phyloP scores from a whole-genome alignment of 1,284 basidiomycete genomes.

The Cutaneotrichosporon cavernicola region DNA sequence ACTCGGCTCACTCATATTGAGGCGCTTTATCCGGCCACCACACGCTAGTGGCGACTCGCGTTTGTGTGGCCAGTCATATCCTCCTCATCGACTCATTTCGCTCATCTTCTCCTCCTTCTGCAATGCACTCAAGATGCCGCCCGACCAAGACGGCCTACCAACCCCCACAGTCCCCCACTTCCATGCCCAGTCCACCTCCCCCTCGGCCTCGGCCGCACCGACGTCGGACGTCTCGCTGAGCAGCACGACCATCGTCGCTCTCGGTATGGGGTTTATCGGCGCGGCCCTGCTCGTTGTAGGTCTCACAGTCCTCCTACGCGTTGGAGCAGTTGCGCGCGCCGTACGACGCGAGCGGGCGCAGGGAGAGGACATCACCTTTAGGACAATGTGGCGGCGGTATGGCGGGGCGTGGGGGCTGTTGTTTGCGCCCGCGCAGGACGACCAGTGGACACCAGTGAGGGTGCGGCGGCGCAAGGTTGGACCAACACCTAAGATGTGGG shows the following conservation, averaged over 20 bases:
- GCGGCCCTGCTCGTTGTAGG: constrained; percentile 21
- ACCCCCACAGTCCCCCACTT: neutral
- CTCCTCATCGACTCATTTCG: too few relatives aligned
- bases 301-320: constrained; percentile 19
- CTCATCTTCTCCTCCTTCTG: too few relatives aligned
- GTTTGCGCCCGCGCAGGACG: neutral
- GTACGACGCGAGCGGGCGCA: neutral
- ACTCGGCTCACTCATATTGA: too few relatives aligned
- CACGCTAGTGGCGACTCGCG: too few relatives aligned
- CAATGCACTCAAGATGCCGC: too few relatives aligned
- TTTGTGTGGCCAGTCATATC: too few relatives aligned
- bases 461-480: neutral
- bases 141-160: neutral
- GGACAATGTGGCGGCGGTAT: constrained; percentile 22
- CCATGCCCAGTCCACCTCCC: neutral
- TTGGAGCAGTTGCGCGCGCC: constrained; percentile 13
- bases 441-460: neutral
- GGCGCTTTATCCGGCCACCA: too few relatives aligned
- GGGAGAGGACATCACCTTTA: constrained; percentile 20
- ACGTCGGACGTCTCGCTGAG: constrained; percentile 4
- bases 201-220: neutral
- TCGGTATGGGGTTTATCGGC: constrained; percentile 34
- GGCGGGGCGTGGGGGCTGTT: constrained; percentile 30
- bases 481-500: constrained; percentile 18
- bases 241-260: constrained; percentile 26